These are phyloP conservation scores for Elsinoe australis DNA, from an alignment of 2,329 filamentous ascomycete genomes.

Conservation along the genomic window DNA sequence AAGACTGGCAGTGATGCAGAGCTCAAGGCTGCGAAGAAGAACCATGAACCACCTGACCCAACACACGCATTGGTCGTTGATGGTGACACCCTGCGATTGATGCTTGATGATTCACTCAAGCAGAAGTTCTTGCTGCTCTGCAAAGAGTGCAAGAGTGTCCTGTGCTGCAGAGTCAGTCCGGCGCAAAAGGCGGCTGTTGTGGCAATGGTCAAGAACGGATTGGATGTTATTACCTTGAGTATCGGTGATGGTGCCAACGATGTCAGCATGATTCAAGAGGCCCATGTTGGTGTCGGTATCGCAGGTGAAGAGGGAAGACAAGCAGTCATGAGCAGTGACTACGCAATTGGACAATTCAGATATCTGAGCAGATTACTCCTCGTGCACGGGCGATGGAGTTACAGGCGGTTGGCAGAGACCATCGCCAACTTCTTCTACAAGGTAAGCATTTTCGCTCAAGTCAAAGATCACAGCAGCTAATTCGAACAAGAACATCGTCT, in stretches of 20 bases:
- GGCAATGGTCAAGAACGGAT: slow-evolving; percentile 83
- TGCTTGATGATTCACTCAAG: slow-evolving; percentile 71
- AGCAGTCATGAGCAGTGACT: slow-evolving; percentile 93
- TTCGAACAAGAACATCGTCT: slow-evolving; percentile 70
- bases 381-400: slow-evolving; percentile 94
- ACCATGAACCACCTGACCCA: slow-evolving; percentile 75
- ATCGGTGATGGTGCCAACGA: slow-evolving; percentile 94
- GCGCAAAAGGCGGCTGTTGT: slow-evolving; percentile 97
- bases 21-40: slow-evolving; percentile 66
- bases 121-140: slow-evolving; percentile 92
- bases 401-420: slow-evolving; percentile 81
- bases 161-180: slow-evolving; percentile 95
- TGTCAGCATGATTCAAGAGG: slow-evolving; percentile 96
- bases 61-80: slow-evolving; percentile 94
- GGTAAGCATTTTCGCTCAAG: slow-evolving; percentile 36
- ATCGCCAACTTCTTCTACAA: slow-evolving; percentile 99
- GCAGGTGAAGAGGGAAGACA: slow-evolving; percentile 87
- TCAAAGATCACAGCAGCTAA: slow-evolving; percentile 25
- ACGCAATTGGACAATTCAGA: slow-evolving; percentile 88
- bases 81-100: slow-evolving; percentile 83
- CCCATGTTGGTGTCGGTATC: slow-evolving; percentile 93
- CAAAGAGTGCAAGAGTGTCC: slow-evolving; percentile 92
- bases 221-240: slow-evolving; percentile 93
- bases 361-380: slow-evolving; percentile 78
- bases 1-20: slow-evolving; percentile 82